Base-by-base conservation (phyloP, 2,329 filamentous ascomycete species). In the Arthrobotrys sinensis region DNA sequence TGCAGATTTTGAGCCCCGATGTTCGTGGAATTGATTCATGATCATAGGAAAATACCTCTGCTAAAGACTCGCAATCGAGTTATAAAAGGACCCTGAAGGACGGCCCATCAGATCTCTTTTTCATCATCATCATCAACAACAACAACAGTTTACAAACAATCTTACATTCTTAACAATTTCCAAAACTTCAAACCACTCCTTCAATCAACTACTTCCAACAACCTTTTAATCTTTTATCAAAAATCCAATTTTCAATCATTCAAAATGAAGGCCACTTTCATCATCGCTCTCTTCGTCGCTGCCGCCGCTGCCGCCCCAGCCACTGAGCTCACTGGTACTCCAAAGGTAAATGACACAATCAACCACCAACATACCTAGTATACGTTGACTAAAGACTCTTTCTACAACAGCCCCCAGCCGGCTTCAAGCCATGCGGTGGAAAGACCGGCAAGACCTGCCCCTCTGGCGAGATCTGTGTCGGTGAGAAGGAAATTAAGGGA, bases 211-310 rank as follows among this genome's bases (percentile, higher is more conserved):
- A 19, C 52, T 38, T 38, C 32, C 11, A 53, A 2, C 40, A 57
- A 11, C 32, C 11, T 57, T 21, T 64, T 28, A 52, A 45, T 14
- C 28, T 48, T 24, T 19, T 34, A 16, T 21, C 24, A 43, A 63
- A 1, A 12, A 24, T 12, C 36, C 19, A 63, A 21, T 4, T 62
- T 24, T 11, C 38, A 57, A 66, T 14, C 48, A 46, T 57, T 57
- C 16, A 68, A 75, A 67, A 75, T 75, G 70, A 75, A 75, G 63
- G 53, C 63, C 34, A 53, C 70, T 38, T 36, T 75, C 34, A 32
- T 75, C 53, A 24, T 75, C 53, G 32, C 63, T 67, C 34, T 75
- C 16, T 68, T 67, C 63, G 70, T 40, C 28, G 70, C 70, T 19
- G 32, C 66, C 7, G 70, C 34, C 24, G 63, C 70, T 11, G 70